Base-by-base conservation (phyloP, 2,329 filamentous ascomycete genomes). In the Trichoderma sp. region DNA sequence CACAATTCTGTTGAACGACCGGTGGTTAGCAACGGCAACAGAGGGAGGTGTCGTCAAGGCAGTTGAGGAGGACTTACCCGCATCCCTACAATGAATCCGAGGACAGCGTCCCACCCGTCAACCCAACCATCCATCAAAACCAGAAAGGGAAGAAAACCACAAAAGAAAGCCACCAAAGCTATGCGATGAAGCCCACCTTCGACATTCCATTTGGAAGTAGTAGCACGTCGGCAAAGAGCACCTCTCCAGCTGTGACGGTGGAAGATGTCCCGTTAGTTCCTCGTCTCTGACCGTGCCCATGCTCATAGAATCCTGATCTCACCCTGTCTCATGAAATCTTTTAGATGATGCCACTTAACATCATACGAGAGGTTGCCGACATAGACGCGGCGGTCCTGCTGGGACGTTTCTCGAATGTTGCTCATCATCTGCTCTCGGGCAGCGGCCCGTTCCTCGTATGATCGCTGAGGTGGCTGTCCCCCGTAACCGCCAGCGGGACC, bases 201-300 rank as follows among this genome's bases (percentile, higher is more conserved):
- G 94, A 98, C 95, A 99, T 99, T 93, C 95, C 95, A 87, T 99
- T 99, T 77, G 95, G 95, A 90, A 99, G 93, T 81, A 97, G 86
- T 82, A 99, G 89, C 78, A 99, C 95, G 87, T 99, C 95, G 84
- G 95, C 95, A 84, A 97, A 99, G 83, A 98, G 88, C 80, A 99
- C 95, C 81, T 98, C 94, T 87, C 95, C 95, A 84, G 95, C 95
- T 98, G 81, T 26, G 66, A 71, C 70, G 64, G 66, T 10, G 10
- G 12, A 7, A 17, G 71, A 78, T 82, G 21, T 30, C 30, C 75
- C 67, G 78, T 82, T 75, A 82, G 80, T 74, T 44, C 69, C 72
- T 68, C 34, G 71, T 68, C 70, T 69, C 57, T 67, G 65, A 67
- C 70, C 69, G 64, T 66, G 69, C 68, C 69, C 68, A 67, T 67